Evolutionary conservation across 306 rosid genomes (phyloP).

Genomic region (Canavalia gladiata): DNA sequence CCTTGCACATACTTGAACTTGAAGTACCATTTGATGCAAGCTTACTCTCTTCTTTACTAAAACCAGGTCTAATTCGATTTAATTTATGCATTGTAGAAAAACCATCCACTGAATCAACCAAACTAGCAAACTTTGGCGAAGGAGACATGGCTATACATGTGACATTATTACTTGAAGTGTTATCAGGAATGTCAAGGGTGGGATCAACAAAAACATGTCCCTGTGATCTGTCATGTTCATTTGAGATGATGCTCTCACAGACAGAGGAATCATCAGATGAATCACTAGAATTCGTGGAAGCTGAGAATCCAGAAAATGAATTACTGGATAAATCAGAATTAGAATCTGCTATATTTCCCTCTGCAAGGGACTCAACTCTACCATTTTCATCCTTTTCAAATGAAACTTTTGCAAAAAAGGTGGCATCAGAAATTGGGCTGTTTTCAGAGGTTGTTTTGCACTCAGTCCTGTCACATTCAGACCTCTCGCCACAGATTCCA

Average conservation of each 20-base stretch:
- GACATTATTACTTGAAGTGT: conserved; percentile 42
- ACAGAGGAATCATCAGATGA: conserved; percentile 83
- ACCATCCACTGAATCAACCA: conserved; percentile 68
- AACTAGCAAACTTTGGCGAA: conserved; percentile 86
- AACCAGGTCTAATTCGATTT: conserved; percentile 51
- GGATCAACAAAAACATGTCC: conserved; percentile 59
- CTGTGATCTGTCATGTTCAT: conserved; percentile 68
- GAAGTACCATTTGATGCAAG: conserved; percentile 48
- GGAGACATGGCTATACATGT: conserved; percentile 58
- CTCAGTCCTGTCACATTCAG: conserved; percentile 41
- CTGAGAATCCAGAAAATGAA: conserved; percentile 89
- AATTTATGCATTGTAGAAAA: conserved; percentile 54
- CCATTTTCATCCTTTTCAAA: conserved; percentile 53
- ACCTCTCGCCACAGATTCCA: conserved; percentile 47
- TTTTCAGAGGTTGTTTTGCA: conserved; percentile 42
- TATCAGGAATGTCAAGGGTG: conserved; percentile 54
- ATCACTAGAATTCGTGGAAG: conserved; percentile 59
- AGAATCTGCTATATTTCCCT: conserved; percentile 54
- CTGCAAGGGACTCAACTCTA: conserved; percentile 56
- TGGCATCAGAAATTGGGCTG: conserved; percentile 40
- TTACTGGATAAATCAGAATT: conserved; percentile 66
- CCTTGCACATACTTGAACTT: conserved; percentile 46
- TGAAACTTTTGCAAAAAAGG: conserved; percentile 51
- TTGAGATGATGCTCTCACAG: conserved; percentile 70
- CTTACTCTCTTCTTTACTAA: conserved; percentile 51